Percentiles rank a stretch among this genome's conserved stretches.
Conservation (phyloP, 306 rosid genomes). For the Boehmeria nivea region DNA sequence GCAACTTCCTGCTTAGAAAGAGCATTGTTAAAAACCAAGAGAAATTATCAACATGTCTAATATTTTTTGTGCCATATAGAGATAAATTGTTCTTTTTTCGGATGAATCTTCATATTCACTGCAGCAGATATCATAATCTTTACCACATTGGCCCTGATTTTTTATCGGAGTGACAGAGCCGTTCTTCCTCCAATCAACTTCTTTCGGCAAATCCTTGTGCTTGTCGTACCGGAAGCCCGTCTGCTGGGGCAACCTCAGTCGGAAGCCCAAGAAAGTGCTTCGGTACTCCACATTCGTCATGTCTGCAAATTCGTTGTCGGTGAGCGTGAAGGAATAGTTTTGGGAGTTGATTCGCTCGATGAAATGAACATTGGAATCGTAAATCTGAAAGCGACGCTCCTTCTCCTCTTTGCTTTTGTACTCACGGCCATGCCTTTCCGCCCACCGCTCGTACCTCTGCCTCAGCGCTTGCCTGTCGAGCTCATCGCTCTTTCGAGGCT, state of each 20-base stretch:
- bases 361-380: conserved; percentile 42
- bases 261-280: conserved; percentile 34
- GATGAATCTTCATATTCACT: no score
- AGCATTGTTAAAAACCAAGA: conserved; percentile 11
- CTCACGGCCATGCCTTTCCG: conserved; percentile 22
- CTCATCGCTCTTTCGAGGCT: conserved; percentile 4
- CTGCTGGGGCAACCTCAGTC: not conserved
- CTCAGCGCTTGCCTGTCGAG: conserved; percentile 19
- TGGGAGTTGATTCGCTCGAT: conserved; percentile 46
- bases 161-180: conserved; percentile 58
- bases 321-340: conserved; percentile 50
- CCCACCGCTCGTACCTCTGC: conserved; percentile 53
- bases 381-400: conserved; percentile 46
- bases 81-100: no score
- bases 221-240: conserved; percentile 29
- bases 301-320: conserved; percentile 62
- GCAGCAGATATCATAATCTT: no score
- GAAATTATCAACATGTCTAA: not conserved
- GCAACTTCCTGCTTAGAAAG: conserved; percentile 77
- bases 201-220: conserved; percentile 22
- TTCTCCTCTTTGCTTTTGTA: conserved; percentile 40
- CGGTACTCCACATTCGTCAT: conserved; percentile 52
- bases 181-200: conserved; percentile 63
- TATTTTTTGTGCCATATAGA: no score
- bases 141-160: conserved; percentile 80